Evolutionary conservation across 495 filamentous ascomycete genomes (phyloP).

Genomic region (Talaromyces thailandensis): DNA sequence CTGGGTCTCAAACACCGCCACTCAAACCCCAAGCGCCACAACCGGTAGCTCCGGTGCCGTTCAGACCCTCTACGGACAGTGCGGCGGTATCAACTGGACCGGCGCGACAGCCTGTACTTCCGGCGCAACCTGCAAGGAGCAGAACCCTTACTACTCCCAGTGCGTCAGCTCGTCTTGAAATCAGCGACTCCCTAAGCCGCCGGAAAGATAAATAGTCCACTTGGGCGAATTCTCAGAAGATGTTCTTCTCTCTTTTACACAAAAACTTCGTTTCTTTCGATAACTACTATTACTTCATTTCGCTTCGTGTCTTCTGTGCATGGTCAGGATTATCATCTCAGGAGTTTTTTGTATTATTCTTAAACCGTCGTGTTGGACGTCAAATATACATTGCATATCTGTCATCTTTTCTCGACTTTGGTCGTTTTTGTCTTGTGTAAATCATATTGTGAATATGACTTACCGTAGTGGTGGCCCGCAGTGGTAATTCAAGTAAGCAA

Average conservation of each 20-base stretch:
- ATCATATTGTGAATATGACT: too few species aligned
- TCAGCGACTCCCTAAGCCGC: not conserved
- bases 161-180: conserved; percentile 15
- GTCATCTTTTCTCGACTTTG: not conserved
- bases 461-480: too few species aligned
- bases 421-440: not conserved
- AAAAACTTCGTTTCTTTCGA: not conserved
- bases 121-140: conserved; percentile 34
- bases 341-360: not conserved
- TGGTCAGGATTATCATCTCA: not conserved
- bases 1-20: too few species aligned
- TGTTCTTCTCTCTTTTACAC: not conserved
- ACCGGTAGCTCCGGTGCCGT: not conserved
- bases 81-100: conserved; percentile 39
- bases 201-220: not conserved
- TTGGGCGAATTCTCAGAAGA: not conserved
- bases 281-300: not conserved
- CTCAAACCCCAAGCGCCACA: not conserved
- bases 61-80: conserved; percentile 22
- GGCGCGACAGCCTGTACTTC: conserved; percentile 36
- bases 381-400: not conserved
- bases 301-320: not conserved
- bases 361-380: not conserved
- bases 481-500: too few species aligned
- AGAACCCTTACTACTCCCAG: conserved; percentile 43